Evolutionary conservation across 441 rosid genomes (phyloP).

Genomic region (Croton laevigatus): DNA sequence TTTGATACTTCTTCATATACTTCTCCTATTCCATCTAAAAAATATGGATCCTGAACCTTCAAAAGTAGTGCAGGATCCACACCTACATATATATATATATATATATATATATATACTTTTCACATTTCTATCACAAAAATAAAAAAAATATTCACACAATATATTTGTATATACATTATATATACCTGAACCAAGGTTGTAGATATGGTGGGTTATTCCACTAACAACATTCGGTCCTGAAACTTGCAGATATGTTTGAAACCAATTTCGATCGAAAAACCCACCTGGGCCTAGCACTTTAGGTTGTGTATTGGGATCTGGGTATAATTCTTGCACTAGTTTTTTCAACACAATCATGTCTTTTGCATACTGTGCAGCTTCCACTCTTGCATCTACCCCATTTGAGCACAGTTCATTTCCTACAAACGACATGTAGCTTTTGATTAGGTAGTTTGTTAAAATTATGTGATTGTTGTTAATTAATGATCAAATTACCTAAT

Average conservation of each 20-base stretch:
- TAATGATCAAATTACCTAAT: slow-evolving; percentile 34
- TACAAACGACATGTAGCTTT: slow-evolving; percentile 6
- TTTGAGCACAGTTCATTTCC: slow-evolving; percentile 59
- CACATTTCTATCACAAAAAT: no score
- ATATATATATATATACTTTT: no score
- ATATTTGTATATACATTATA: background rate
- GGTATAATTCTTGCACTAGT: slow-evolving; percentile 35
- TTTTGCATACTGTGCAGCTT: slow-evolving; percentile 40
- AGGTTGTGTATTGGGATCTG: slow-evolving; percentile 33
- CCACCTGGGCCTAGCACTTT: slow-evolving; percentile 54
- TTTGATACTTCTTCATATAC: slow-evolving; percentile 31
- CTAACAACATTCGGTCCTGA: slow-evolving; percentile 46
- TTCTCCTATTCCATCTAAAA: slow-evolving; percentile 34
- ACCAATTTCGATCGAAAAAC: slow-evolving; percentile 50
- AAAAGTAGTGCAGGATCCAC: slow-evolving; percentile 35
- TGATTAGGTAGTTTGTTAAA: background rate
- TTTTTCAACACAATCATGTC: slow-evolving; percentile 41
- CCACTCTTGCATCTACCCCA: slow-evolving; percentile 50
- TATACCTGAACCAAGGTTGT: slow-evolving; percentile 59
- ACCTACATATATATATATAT: slow-evolving; percentile 27
- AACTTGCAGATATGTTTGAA: slow-evolving; percentile 31
- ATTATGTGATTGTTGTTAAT: background rate
- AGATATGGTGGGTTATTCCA: slow-evolving; percentile 58
- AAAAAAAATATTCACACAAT: no score
- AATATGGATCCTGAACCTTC: slow-evolving; percentile 51